Conservation (phyloP, 1,284 basidiomycete genomes). For the Fistulinella staudtii region DNA sequence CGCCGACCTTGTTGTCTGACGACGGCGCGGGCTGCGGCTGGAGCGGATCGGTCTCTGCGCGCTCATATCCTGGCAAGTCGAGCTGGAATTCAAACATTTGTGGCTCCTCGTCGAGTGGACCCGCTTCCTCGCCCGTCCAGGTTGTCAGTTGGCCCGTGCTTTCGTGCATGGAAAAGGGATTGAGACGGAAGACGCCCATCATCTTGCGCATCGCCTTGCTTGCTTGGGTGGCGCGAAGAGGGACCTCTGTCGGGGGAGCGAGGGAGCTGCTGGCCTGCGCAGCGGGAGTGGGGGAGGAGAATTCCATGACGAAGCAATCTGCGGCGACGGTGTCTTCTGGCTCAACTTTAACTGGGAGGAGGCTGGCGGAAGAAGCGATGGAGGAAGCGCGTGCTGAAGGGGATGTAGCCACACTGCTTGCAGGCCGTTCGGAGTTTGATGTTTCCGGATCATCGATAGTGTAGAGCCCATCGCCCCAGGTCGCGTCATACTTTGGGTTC, state of each 20-base stretch:
- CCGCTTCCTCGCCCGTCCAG: slow-evolving; percentile 44
- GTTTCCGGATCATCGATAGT: slow-evolving; percentile 32
- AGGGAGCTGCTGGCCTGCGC: slow-evolving; percentile 35
- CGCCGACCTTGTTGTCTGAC: slow-evolving; percentile 14
- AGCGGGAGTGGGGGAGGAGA: slow-evolving; percentile 29
- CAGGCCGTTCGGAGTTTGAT: slow-evolving; percentile 35
- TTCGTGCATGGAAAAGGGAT: slow-evolving; percentile 69
- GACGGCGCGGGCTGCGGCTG: slow-evolving; percentile 14
- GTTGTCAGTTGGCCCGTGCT: slow-evolving; percentile 39
- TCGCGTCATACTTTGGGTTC: slow-evolving; percentile 21
- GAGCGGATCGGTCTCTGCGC: slow-evolving; percentile 12
- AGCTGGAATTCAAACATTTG: slow-evolving; percentile 61
- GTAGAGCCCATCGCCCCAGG: slow-evolving; percentile 33
- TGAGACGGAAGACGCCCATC: slow-evolving; percentile 73
- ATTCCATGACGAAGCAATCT: slow-evolving; percentile 38
- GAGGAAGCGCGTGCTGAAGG: slow-evolving; percentile 36
- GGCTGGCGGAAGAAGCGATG: slow-evolving; percentile 27
- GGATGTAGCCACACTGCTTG: slow-evolving; percentile 33
- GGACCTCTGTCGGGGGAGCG: slow-evolving; percentile 60
- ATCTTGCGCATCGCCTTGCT: slow-evolving; percentile 60
- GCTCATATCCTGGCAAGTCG: slow-evolving; percentile 32
- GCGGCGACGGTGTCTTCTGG: slow-evolving; percentile 26
- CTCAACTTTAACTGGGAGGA: slow-evolving; percentile 30
- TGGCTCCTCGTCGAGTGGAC: slow-evolving; percentile 55
- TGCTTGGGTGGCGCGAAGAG: slow-evolving; percentile 68